These are phyloP conservation scores for Trametes villosa DNA, from an alignment of 768 basidiomycete species.

Conservation along the genomic window DNA sequence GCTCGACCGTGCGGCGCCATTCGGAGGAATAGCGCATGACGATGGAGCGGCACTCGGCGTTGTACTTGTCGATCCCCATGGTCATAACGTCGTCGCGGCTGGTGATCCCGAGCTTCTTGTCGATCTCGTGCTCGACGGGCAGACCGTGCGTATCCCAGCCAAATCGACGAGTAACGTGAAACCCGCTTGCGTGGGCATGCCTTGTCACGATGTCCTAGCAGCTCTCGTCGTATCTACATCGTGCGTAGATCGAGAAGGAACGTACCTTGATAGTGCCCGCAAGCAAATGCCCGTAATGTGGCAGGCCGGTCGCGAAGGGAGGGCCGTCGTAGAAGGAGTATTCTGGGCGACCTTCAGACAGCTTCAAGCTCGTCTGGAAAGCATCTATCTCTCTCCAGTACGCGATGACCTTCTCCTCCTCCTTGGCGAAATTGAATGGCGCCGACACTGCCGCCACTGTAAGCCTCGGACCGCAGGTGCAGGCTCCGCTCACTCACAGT, in stretches of 20 bases:
- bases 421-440: conserved; percentile 81
- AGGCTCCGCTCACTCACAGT: conserved; percentile 26
- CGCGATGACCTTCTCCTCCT: conserved; percentile 86
- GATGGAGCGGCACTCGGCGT: conserved; percentile 93
- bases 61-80: conserved; percentile 98
- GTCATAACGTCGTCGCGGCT: conserved; percentile 91
- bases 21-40: conserved; percentile 97
- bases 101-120: conserved; percentile 92
- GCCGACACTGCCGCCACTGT: conserved; percentile 58
- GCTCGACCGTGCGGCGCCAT: conserved; percentile 93
- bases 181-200: conserved; percentile 91
- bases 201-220: conserved; percentile 93
- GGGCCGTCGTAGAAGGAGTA: conserved; percentile 98
- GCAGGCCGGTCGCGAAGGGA: conserved; percentile 95
- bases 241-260: background rate
- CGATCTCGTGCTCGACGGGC: conserved; percentile 99
- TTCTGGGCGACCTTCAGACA: conserved; percentile 88
- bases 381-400: conserved; percentile 98
- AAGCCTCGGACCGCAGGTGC: background rate
- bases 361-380: conserved; percentile 91
- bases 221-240: background rate
- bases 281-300: conserved; percentile 94
- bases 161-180: conserved; percentile 91
- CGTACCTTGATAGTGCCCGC: conserved; percentile 92
- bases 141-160: conserved; percentile 99